Conservation (phyloP, 2,329 filamentous ascomycete species). For the Penicillium glabrum region DNA sequence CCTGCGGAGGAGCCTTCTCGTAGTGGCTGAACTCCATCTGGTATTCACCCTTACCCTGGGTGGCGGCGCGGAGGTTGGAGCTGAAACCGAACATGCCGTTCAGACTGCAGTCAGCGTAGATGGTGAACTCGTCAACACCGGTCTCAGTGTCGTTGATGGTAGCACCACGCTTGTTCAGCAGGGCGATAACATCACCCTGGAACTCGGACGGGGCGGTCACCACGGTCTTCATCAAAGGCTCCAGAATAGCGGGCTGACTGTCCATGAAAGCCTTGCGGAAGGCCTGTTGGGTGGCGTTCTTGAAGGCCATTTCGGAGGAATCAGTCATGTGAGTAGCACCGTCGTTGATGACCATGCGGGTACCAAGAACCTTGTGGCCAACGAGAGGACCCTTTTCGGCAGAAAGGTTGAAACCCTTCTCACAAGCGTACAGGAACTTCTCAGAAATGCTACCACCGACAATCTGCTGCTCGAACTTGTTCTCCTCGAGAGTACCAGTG, state of each 20-base stretch:
- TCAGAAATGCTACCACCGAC: constrained; percentile 89
- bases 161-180: constrained; percentile 95
- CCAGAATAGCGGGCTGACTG: constrained; percentile 79
- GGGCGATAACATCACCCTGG: constrained; percentile 90
- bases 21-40: constrained; percentile 99
- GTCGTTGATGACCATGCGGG: constrained; percentile 90
- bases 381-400: constrained; percentile 87
- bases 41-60: constrained; percentile 98
- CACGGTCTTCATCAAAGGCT: constrained; percentile 97
- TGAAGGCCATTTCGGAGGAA: constrained; percentile 96
- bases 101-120: constrained; percentile 86
- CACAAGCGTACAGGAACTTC: constrained; percentile 91
- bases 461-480: constrained; percentile 84
- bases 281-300: constrained; percentile 88
- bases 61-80: constrained; percentile 84
- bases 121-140: constrained; percentile 88
- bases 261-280: constrained; percentile 91
- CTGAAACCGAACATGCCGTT: constrained; percentile 99
- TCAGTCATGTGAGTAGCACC: constrained; percentile 97
- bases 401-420: constrained; percentile 85
- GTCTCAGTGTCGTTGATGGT: constrained; percentile 95
- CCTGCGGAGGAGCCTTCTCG: constrained; percentile 76
- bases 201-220: constrained; percentile 96
- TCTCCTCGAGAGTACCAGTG: constrained; percentile 66
- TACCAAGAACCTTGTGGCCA: constrained; percentile 88